phyloP scores from a whole-genome alignment of 75 land plant genomes.

The Sequoia sempervirens region DNA sequence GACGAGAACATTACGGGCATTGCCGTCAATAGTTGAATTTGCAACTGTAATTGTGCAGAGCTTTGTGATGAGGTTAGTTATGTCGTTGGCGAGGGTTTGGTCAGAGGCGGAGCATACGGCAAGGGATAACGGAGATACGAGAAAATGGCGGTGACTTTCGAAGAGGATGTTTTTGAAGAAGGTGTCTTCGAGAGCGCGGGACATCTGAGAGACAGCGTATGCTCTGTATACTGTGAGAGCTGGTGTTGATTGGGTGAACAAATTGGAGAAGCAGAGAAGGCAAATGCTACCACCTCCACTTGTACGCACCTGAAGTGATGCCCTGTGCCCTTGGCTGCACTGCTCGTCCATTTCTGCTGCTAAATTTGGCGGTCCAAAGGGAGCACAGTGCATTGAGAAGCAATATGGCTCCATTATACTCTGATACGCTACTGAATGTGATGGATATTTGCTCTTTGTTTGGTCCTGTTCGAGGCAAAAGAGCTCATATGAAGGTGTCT shows the following conservation, averaged over 20 bases:
- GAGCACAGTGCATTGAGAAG: background rate
- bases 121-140: conserved; percentile 55
- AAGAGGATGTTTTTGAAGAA: conserved; percentile 26
- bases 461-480: too few species aligned
- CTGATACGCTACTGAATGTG: too few species aligned
- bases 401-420: background rate
- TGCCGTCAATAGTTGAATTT: background rate
- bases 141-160: conserved; percentile 48
- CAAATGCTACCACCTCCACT: conserved; percentile 56
- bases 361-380: background rate
- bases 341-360: background rate
- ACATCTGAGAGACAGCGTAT: conserved; percentile 70
- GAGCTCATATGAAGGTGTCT: too few species aligned
- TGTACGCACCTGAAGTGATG: conserved; percentile 42
- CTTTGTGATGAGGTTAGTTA: conserved; percentile 31
- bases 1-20: conserved; percentile 10
- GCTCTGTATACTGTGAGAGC: conserved; percentile 60
- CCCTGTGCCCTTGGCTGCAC: conserved; percentile 60
- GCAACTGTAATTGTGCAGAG: conserved; percentile 21
- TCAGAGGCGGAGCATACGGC: conserved; percentile 46
- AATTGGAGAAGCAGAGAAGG: conserved; percentile 69
- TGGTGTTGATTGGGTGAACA: conserved; percentile 48
- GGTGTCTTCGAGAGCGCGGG: conserved; percentile 42
- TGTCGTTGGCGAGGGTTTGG: conserved; percentile 42
- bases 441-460: too few species aligned